These are phyloP conservation scores for Aspergillus brasiliensis DNA, from an alignment of 2,329 filamentous ascomycete genomes.

Conservation along the genomic window DNA sequence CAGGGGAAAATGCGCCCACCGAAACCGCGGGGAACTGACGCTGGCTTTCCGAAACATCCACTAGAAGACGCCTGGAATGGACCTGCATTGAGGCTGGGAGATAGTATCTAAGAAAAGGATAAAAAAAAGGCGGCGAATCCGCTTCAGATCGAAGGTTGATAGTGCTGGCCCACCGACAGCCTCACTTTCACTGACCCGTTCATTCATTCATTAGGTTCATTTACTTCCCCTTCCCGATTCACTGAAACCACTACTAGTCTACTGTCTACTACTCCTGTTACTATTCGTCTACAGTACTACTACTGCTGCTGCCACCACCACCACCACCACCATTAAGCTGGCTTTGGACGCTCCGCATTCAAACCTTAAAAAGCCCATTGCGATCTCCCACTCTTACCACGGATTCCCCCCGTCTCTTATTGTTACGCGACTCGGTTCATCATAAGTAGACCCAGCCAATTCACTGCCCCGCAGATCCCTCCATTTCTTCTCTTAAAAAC, in stretches of 20 bases:
- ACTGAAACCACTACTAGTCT: background rate
- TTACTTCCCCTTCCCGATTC: background rate
- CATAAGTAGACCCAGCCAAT: background rate
- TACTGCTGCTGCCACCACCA: no score
- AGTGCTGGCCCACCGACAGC: constrained; percentile 5
- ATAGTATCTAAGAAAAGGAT: background rate
- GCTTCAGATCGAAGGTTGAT: background rate
- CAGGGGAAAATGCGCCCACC: background rate
- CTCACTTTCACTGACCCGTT: constrained; percentile 7
- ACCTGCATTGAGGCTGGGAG: background rate
- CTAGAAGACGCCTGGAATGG: background rate
- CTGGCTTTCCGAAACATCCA: background rate
- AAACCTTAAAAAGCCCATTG: background rate
- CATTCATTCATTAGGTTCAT: background rate
- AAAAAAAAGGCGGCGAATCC: background rate
- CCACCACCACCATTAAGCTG: no score
- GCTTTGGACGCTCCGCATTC: background rate
- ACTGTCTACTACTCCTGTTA: background rate
- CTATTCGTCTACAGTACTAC: no score
- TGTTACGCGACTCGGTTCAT: background rate
- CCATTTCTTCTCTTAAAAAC: background rate
- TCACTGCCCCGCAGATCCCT: background rate
- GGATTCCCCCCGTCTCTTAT: background rate
- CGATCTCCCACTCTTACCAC: background rate
- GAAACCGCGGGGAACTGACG: background rate